These are phyloP conservation scores for Lichtheimia corymbifera DNA, from an alignment of 371 early-diverging fungal genomes.

Conservation along the genomic window DNA sequence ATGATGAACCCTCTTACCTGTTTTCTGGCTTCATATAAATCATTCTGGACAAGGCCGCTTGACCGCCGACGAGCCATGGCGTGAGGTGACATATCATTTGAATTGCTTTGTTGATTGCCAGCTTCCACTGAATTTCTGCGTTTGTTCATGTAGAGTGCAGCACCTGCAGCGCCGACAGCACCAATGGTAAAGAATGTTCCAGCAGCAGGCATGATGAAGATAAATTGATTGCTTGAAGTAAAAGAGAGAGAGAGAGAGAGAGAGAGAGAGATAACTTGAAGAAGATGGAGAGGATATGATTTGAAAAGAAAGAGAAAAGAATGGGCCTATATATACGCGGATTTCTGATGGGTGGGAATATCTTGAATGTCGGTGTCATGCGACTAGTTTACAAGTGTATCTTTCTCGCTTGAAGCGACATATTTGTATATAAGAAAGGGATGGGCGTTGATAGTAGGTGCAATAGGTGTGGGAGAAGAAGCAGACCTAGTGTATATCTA, in stretches of 20 bases:
- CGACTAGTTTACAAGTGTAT: too few relatives aligned
- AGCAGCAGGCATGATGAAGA: slow-evolving; percentile 39
- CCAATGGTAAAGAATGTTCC: slow-evolving; percentile 45
- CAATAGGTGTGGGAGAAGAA: too few relatives aligned
- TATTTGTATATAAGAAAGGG: too few relatives aligned
- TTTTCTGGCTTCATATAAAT: slow-evolving; percentile 29
- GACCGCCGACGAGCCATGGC: slow-evolving; percentile 38
- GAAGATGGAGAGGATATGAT: too few relatives aligned
- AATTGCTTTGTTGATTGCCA: slow-evolving; percentile 5
- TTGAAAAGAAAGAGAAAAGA: background rate
- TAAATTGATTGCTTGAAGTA: too few relatives aligned
- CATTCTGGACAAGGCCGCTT: slow-evolving; percentile 26
- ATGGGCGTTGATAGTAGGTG: too few relatives aligned
- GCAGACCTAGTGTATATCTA: too few relatives aligned
- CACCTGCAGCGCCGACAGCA: slow-evolving; percentile 45
- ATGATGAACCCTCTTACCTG: slow-evolving; percentile 17
- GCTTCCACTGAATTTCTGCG: slow-evolving; percentile 20
- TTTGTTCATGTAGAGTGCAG: slow-evolving; percentile 29
- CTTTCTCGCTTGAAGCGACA: too few relatives aligned
- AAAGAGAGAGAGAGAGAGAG: too few relatives aligned
- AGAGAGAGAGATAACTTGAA: too few relatives aligned
- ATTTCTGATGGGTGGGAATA: background rate
- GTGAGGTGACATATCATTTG: slow-evolving; percentile 21
- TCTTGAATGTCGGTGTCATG: background rate
- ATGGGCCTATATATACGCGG: slow-evolving; percentile 3